Conservation (phyloP, 2,329 filamentous ascomycete genomes). For the Aspergillus phoenicis region DNA sequence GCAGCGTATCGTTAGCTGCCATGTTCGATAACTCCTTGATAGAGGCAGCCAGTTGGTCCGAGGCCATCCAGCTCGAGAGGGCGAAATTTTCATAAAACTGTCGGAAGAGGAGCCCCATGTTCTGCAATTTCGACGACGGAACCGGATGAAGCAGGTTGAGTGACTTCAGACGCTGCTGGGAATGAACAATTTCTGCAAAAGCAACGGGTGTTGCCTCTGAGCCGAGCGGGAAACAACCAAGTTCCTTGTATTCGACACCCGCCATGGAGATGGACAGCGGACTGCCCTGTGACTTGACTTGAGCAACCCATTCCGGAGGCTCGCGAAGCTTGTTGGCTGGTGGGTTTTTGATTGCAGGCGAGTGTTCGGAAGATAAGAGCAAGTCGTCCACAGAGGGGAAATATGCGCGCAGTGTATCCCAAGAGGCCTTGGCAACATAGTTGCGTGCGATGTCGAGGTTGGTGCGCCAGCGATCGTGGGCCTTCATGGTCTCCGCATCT, state of each 20-base stretch:
- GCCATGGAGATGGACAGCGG: constrained; percentile 42
- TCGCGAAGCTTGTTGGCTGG: constrained; percentile 25
- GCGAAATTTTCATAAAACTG: constrained; percentile 34
- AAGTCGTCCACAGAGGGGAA: constrained; percentile 33
- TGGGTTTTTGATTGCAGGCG: constrained; percentile 10
- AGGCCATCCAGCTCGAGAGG: constrained; percentile 21
- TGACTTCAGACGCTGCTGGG: constrained; percentile 47
- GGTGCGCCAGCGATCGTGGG: constrained; percentile 47
- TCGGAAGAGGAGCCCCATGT: constrained; percentile 35
- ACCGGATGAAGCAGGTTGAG: constrained; percentile 47
- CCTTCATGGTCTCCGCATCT: constrained; percentile 47
- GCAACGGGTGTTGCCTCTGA: constrained; percentile 44
- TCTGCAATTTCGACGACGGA: constrained; percentile 36
- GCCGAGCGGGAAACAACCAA: constrained; percentile 54
- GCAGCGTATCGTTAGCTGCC: constrained; percentile 30
- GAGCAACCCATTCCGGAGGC: constrained; percentile 37
- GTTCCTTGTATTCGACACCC: constrained; percentile 41
- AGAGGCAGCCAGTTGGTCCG: constrained; percentile 26
- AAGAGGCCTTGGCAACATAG: constrained; percentile 22
- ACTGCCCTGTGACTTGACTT: constrained; percentile 35
- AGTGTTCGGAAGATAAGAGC: constrained; percentile 29
- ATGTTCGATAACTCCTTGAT: constrained; percentile 36
- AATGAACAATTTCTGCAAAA: constrained; percentile 50
- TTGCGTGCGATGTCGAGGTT: constrained; percentile 29
- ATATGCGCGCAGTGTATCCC: constrained; percentile 29